Evolutionary conservation across 345 rosid genomes (phyloP).

Genomic region (Pugionium cornutum): DNA sequence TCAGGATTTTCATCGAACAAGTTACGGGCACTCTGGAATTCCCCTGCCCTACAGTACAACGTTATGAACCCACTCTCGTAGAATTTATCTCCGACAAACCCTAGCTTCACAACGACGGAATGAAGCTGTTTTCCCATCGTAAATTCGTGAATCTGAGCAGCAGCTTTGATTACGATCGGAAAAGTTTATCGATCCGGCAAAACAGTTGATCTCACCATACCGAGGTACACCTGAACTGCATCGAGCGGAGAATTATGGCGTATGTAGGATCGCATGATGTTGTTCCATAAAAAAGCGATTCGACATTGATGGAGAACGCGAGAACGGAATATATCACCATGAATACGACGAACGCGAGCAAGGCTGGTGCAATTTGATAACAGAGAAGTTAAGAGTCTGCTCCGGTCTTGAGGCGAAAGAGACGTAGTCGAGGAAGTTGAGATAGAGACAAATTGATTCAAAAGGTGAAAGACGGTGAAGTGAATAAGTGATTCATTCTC

Average conservation of each 20-base stretch:
- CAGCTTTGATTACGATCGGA: slow-evolving; percentile 67
- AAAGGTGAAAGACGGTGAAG: too few relatives aligned
- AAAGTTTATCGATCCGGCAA: slow-evolving; percentile 70
- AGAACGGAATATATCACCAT: slow-evolving; percentile 55
- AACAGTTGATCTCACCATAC: slow-evolving; percentile 58
- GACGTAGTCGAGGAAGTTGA: slow-evolving; percentile 9
- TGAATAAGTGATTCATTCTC: too few relatives aligned
- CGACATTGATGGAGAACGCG: slow-evolving; percentile 44
- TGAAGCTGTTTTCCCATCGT: slow-evolving; percentile 62
- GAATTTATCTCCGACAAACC: slow-evolving; percentile 57
- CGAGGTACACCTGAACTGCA: slow-evolving; percentile 48
- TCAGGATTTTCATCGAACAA: slow-evolving; percentile 72
- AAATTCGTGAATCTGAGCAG: slow-evolving; percentile 45
- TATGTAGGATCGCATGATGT: slow-evolving; percentile 67
- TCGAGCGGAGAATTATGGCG: slow-evolving; percentile 55
- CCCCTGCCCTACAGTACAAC: slow-evolving; percentile 59
- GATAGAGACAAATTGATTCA: neutral
- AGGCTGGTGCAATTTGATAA: slow-evolving; percentile 51
- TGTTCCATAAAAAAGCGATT: slow-evolving; percentile 64
- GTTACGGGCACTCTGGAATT: slow-evolving; percentile 45
- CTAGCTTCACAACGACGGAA: slow-evolving; percentile 53
- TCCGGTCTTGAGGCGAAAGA: slow-evolving; percentile 38
- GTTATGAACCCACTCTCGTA: slow-evolving; percentile 77
- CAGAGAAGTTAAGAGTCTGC: slow-evolving; percentile 39
- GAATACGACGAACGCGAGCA: slow-evolving; percentile 49